Conservation (phyloP, 768 basidiomycete genomes). For the Chalciporus sphaerocephalus region DNA sequence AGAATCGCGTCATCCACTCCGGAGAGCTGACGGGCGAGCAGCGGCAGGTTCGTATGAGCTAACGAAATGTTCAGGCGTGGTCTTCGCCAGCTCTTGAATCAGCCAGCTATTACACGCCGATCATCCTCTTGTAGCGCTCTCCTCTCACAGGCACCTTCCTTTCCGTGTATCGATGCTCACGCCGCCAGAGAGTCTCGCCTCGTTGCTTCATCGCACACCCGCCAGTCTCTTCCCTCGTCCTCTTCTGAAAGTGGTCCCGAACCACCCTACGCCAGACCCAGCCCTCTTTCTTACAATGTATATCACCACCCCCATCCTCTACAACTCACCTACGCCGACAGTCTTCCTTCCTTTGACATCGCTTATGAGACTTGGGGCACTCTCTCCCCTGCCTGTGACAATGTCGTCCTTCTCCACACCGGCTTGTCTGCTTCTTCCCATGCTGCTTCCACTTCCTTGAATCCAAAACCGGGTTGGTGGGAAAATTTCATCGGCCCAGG, state of each 20-base stretch:
- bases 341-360: conserved; percentile 70
- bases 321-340: conserved; percentile 57
- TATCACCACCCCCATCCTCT: conserved; percentile 63
- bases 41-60: neutral
- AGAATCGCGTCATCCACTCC: conserved; percentile 6
- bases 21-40: neutral
- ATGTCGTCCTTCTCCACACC: conserved; percentile 93
- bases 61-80: conserved; percentile 1
- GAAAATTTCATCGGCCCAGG: conserved; percentile 97
- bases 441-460: conserved; percentile 74
- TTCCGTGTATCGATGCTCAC: conserved; percentile 84
- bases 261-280: conserved; percentile 77
- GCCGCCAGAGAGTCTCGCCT: conserved; percentile 61
- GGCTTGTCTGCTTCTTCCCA: conserved; percentile 96
- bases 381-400: conserved; percentile 70
- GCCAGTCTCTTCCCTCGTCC: conserved; percentile 16
- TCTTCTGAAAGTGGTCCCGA: conserved; percentile 63
- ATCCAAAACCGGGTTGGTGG: conserved; percentile 93
- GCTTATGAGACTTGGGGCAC: conserved; percentile 99
- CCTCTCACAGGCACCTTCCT: conserved; percentile 29
- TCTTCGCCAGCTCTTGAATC: conserved; percentile 1
- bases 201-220: conserved; percentile 26
- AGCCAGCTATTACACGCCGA: neutral
- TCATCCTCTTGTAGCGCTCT: neutral
- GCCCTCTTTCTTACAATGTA: conserved; percentile 63